Evolutionary conservation across 371 early-diverging fungal genomes (phyloP).

Genomic region (Rhizopus arrhizus): DNA sequence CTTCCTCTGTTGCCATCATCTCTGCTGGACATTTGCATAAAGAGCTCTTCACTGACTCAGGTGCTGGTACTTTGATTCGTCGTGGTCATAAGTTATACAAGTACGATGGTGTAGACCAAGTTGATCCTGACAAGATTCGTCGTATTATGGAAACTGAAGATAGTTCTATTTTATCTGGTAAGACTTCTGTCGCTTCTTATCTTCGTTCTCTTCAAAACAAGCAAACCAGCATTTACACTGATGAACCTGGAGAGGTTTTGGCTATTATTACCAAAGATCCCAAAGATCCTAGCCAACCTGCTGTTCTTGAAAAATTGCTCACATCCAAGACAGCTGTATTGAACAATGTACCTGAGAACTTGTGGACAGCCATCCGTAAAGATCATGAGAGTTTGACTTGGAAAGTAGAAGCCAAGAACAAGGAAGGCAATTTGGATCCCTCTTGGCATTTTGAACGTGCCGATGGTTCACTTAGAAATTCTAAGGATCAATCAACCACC

Average conservation of each 20-base stretch:
- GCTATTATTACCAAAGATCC: slow-evolving; percentile 73
- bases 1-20: slow-evolving; percentile 95
- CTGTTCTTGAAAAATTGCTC: slow-evolving; percentile 79
- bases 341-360: slow-evolving; percentile 89
- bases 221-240: slow-evolving; percentile 72
- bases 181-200: slow-evolving; percentile 73
- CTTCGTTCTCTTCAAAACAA: slow-evolving; percentile 64
- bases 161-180: slow-evolving; percentile 65
- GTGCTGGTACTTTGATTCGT: slow-evolving; percentile 94
- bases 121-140: slow-evolving; percentile 86
- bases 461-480: slow-evolving; percentile 77
- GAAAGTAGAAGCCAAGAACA: slow-evolving; percentile 36
- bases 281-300: slow-evolving; percentile 51
- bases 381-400: slow-evolving; percentile 69
- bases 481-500: slow-evolving; percentile 68
- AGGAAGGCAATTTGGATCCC: slow-evolving; percentile 56
- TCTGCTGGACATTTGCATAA: slow-evolving; percentile 95
- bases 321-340: slow-evolving; percentile 75
- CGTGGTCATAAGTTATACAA: slow-evolving; percentile 89
- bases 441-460: slow-evolving; percentile 94
- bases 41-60: slow-evolving; percentile 95
- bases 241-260: slow-evolving; percentile 86
- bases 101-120: slow-evolving; percentile 60
- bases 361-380: slow-evolving; percentile 79
- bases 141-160: slow-evolving; percentile 80